Percentiles rank a stretch among this genome's conserved stretches.
phyloP scores from a whole-genome alignment of 139 green algal species.

The Pleodorina starrii region DNA sequence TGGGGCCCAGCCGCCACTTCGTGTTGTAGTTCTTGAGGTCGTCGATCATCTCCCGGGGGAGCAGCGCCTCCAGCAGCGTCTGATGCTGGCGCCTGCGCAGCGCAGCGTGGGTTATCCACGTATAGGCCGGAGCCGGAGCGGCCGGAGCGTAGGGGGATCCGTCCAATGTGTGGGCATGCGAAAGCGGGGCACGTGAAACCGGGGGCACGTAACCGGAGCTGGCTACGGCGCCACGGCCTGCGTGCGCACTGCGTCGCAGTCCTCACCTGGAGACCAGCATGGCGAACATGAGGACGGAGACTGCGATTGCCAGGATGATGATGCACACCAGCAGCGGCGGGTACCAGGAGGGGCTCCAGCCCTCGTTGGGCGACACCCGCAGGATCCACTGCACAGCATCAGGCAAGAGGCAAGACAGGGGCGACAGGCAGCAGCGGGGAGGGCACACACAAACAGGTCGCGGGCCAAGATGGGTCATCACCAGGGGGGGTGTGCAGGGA shows the following conservation, averaged over 20 bases:
- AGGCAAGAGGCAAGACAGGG: neutral
- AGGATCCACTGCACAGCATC: conserved; percentile 12
- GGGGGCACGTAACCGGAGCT: no score
- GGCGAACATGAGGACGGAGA: conserved; percentile 11
- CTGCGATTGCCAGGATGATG: neutral
- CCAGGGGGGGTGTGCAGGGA: no score
- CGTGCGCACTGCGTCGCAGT: no score
- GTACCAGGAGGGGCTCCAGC: conserved; percentile 32
- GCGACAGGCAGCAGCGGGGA: no score
- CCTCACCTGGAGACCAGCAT: conserved; percentile 41
- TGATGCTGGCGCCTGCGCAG: conserved; percentile 37
- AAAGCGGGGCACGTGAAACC: no score
- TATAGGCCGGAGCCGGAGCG: no score
- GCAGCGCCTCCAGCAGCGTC: conserved; percentile 42
- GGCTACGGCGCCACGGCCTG: no score
- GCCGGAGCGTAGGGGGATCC: no score
- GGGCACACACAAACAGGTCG: no score
- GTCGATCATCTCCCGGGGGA: conserved; percentile 35
- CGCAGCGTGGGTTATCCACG: no score
- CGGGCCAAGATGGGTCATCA: no score
- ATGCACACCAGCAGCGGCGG: conserved; percentile 9
- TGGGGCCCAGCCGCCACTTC: neutral
- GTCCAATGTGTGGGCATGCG: no score
- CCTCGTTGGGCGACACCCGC: neutral
- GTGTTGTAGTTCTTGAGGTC: conserved; percentile 5